Percentiles rank a stretch among this genome's conserved stretches.
phyloP scores from a whole-genome alignment of 805 yeast species.

The Yamadazyma phyllophila region DNA sequence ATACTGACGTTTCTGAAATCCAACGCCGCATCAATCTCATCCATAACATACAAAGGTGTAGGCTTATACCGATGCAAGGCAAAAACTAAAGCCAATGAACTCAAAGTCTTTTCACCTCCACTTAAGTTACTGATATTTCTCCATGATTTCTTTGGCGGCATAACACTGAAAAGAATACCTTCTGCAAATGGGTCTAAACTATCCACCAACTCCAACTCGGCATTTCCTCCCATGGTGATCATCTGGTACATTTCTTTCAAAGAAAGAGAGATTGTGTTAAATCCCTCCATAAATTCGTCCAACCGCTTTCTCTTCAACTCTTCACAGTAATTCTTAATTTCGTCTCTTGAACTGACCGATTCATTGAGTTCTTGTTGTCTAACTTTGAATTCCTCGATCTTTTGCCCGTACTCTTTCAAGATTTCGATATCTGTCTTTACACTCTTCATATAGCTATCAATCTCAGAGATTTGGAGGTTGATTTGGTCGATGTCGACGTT shows the following conservation, averaged over 20 bases:
- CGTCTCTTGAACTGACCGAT: constrained; percentile 67
- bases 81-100: constrained; percentile 92
- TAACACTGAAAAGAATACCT: constrained; percentile 93
- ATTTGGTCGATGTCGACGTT: constrained; percentile 47
- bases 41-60: constrained; percentile 97
- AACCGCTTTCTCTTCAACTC: constrained; percentile 69
- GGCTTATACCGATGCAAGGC: constrained; percentile 96
- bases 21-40: constrained; percentile 97
- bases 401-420: constrained; percentile 69
- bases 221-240: constrained; percentile 99
- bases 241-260: constrained; percentile 96
- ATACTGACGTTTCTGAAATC: constrained; percentile 96
- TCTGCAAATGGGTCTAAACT: constrained; percentile 97
- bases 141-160: constrained; percentile 99
- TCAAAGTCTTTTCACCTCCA: constrained; percentile 96
- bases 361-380: constrained; percentile 66
- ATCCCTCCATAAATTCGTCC: constrained; percentile 92
- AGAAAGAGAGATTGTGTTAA: constrained; percentile 78
- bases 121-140: constrained; percentile 90
- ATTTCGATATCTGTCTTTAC: constrained; percentile 70
- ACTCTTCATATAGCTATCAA: constrained; percentile 55
- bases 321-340: constrained; percentile 58
- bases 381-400: constrained; percentile 60
- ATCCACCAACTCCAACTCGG: constrained; percentile 93
- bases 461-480: constrained; percentile 47